Evolutionary conservation across 2,329 filamentous ascomycete genomes (phyloP), one percentile per base, ranked within the genome.

Genomic region (Botrytis squamosa): DNA sequence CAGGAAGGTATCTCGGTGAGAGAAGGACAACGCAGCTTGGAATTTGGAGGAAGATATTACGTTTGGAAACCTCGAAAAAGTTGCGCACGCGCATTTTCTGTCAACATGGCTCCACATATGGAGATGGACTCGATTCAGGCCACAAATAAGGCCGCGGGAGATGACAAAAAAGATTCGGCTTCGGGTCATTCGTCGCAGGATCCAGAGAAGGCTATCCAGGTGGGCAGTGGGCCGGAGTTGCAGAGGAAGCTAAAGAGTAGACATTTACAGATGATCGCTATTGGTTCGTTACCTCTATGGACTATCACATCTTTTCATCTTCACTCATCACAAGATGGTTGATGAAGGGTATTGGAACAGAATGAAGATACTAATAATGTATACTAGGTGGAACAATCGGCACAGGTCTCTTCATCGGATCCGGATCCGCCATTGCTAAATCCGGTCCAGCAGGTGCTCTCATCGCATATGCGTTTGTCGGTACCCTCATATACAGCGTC

Each of bases 351-450:
- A 25, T 49, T 40, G 55, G 10, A 10, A 59, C 38, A n/a, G 22
- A 70, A 4, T n/a, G 3, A 20, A 64, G 6, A 64, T 69, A 59
- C 66, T 69, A 69, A 69, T 44, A 16, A 42, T 65, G 16, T 69
- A 18, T 46, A 42, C n/a, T 42, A 73, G 85, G 85, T 78, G 90
- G 89, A 71, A 92, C 91, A 22, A 90, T 93, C 78, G 91, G 91
- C 71, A 93, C 91, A 3, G 91, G 91, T 76, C 85, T 93, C 62
- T 93, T 93, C 82, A 86, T 93, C 49, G 90, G 91, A 70, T 89
- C 88, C 68, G 91, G 91, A 63, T 84, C 83, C 59, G 89, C 90
- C 22, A 84, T 93, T 71, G 84, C 88, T 73, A 88, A 85, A 67
- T 86, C 89, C 16, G 91, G 92, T 0, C 91, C 92, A 16, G 88